Conservation (phyloP, 176 grass and related monocot species). For the Oryza rufipogon region DNA sequence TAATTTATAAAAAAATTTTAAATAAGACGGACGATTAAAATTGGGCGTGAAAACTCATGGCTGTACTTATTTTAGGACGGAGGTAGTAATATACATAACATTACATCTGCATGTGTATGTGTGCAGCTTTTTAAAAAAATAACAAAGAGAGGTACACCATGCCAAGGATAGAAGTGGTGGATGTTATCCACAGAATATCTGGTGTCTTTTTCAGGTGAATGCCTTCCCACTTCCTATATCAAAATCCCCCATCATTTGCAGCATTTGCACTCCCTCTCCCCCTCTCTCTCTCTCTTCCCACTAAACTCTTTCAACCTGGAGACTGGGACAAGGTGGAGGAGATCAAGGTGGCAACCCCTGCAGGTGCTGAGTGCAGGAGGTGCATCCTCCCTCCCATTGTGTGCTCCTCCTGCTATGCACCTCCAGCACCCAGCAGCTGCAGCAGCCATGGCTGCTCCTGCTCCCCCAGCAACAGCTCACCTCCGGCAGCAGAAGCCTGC, state of each 20-base stretch:
- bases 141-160: neutral
- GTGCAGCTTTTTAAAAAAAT: neutral
- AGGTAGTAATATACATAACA: too few species aligned
- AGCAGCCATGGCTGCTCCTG: neutral
- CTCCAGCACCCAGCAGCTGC: neutral
- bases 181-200: constrained; percentile 4
- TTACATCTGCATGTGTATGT: too few species aligned
- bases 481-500: neutral
- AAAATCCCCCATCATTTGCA: constrained; percentile 8
- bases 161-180: neutral
- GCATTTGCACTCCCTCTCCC: neutral
- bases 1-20: too few species aligned
- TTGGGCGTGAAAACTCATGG: too few species aligned
- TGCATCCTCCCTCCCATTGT: constrained; percentile 15
- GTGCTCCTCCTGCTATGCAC: constrained; percentile 18
- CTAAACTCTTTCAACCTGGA: neutral
- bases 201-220: constrained; percentile 16
- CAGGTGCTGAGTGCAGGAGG: neutral
- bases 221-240: neutral
- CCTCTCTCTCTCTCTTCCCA: neutral
- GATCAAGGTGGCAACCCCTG: neutral
- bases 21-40: too few species aligned
- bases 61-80: too few species aligned
- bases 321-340: neutral
- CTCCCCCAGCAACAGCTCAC: neutral